Percentiles rank a stretch among this genome's conserved stretches.
Conservation (phyloP, 176 grass and related monocot genomes). For the Alopecurus myosuroides region DNA sequence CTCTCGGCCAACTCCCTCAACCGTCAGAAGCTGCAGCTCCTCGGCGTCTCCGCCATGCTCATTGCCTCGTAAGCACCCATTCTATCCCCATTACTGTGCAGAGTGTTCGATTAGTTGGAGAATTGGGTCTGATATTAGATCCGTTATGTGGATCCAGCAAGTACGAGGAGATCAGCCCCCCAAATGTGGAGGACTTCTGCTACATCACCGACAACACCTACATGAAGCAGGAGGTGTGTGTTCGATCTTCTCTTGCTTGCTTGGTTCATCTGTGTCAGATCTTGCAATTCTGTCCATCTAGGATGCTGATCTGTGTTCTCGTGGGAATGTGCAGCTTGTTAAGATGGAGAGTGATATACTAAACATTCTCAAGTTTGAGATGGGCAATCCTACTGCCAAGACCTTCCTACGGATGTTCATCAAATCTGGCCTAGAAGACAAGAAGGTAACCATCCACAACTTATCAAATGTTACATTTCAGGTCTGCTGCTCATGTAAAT, state of each 20-base stretch:
- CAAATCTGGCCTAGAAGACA: conserved; percentile 61
- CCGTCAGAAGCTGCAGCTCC: background rate
- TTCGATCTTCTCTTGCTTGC: background rate
- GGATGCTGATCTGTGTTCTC: background rate
- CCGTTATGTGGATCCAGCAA: conserved; percentile 31
- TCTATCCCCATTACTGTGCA: background rate
- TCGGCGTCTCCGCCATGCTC: too few relatives aligned
- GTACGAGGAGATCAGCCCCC: conserved; percentile 69
- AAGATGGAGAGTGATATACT: conserved; percentile 55
- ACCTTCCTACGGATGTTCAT: conserved; percentile 84
- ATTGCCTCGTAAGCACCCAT: background rate
- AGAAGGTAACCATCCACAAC: conserved; percentile 28
- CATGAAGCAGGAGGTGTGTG: conserved; percentile 48
- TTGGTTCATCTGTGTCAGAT: background rate
- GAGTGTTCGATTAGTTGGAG: background rate
- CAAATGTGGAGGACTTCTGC: conserved; percentile 68
- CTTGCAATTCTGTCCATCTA: background rate
- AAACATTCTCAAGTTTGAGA: conserved; percentile 66
- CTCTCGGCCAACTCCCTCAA: conserved; percentile 55
- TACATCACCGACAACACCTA: conserved; percentile 69
- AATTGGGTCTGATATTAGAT: background rate
- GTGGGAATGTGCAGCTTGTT: conserved; percentile 26
- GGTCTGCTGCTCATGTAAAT: background rate
- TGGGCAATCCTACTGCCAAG: conserved; percentile 85
- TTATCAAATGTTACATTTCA: background rate